Base-by-base conservation (phyloP, 2,329 filamentous ascomycete genomes). In the Trichophyton simii region DNA sequence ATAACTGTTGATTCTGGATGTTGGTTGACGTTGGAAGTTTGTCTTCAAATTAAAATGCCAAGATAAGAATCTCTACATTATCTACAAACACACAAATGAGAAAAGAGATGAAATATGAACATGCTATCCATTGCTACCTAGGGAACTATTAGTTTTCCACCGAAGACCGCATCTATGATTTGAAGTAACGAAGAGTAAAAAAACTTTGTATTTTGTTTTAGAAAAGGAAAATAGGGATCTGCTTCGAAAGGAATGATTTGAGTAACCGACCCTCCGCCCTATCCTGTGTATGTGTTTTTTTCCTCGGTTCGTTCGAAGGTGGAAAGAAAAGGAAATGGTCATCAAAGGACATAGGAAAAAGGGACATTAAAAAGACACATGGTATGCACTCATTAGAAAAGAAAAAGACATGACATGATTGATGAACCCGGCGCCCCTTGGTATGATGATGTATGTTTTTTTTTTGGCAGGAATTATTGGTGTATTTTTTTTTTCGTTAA, bases 321-420 rank as follows among this genome's bases (percentile, higher is more conserved):
- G 50, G 50, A 31, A 36, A 55, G 20, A 44, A 59, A 50, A 48
- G 41, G 15, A 59, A 41, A 59, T 25, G 41, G 44, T 46, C 34
- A 59, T 41, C 34, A 59, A 31, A 46, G 41, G 41, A 59, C 28
- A 55, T 34, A 36, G 50, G 50, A 55, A 55, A 31, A 55, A 38
- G 31, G 31, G n/a, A 60, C 58, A 54, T 60, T 41, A 20, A 55
- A 28, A 31, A 36, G 31, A 60, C 18, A 54, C 46, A 54, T 60
- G 48, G 28, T 50, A 54, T 60, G 58, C 46, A 60, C 34, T 36
- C 58, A 59, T 59, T 59, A 59, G 64, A 62, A 31, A 65, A 68
- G 11, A 63, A 57, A 64, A 57, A 65, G 63, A 31, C 65, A 68
- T 63, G 65, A 38, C 34, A 38, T 13, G 34, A 38, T 38, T 38